Evolutionary conservation across 768 basidiomycete species (phyloP), one percentile per base, ranked within the genome.

Genomic region (Hypsizygus marmoreus): DNA sequence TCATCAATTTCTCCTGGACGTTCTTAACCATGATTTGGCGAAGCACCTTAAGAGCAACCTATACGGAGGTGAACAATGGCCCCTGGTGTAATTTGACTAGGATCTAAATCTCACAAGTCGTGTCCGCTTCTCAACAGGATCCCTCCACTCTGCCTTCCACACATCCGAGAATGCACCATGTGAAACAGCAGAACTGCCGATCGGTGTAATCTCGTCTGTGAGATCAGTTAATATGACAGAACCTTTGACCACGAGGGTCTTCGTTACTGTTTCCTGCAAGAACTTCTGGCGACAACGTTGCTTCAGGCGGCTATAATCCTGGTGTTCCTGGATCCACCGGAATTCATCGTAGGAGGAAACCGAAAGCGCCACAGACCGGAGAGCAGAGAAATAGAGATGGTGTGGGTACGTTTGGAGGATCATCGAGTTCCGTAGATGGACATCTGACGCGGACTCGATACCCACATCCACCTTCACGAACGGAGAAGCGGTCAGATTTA

Each of bases 121-220:
- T 3, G 66, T 60, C 19, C 69, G 61, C 37, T 62, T 68, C 55
- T 66, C 75, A 56, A 68, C 68, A 12, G 71, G 62, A 47, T 77
- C 78, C 49, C 67, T 70, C 81, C 80, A 82, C 4, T 59, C 50
- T 0, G 77, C 82, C 59, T 79, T 78, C 80, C 80, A 83, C 4
- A 83, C 78, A 56, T 82, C 82, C 23, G 79, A 73, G 45, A 82
- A 84, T 4, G 76, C 72, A 1, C 82, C 82, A 59, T 76, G 72
- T 20, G 68, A 76, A 26, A 79, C 71, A 0, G 80, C 70, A 47
- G 71, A 63, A 35, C 70, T 64, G 1, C 79, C 80, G 13, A 77
- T 59, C 44, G 65, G 69, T 43, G 58, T 63, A 9, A 84, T 72
- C 45, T 79, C 76, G 49, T 81, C 81, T 24, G 80, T 81, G 37